Conservation (phyloP, 257 asterid genomes). For the Solanum tarijense region DNA sequence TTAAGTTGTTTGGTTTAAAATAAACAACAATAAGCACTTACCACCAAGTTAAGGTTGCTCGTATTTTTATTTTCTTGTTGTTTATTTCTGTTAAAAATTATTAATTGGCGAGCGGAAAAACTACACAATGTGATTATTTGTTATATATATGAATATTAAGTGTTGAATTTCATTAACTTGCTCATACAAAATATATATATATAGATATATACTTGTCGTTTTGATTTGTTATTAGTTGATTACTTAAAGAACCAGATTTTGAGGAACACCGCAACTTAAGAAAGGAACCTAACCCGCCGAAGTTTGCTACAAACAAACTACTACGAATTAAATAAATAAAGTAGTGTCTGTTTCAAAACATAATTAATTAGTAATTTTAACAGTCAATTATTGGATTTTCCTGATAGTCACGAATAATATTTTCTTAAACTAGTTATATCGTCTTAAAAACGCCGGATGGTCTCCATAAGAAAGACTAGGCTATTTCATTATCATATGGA, state of each 20-base stretch:
- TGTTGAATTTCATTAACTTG: too few relatives aligned
- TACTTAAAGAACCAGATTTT: not conserved
- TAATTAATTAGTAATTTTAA: not conserved
- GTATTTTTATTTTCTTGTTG: not conserved
- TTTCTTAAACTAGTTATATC: not conserved
- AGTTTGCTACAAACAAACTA: not conserved
- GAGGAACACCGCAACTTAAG: not conserved
- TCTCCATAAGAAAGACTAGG: not conserved
- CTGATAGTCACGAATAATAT: not conserved
- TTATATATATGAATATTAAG: too few relatives aligned
- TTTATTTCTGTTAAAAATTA: too few relatives aligned
- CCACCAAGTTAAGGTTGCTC: not conserved
- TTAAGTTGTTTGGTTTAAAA: not conserved
- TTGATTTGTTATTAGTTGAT: not conserved
- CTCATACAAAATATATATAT: not conserved
- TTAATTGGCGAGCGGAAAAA: not conserved
- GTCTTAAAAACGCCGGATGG: not conserved
- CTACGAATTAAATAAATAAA: not conserved
- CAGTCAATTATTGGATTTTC: not conserved
- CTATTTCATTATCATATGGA: not conserved
- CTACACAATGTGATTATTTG: fast-evolving
- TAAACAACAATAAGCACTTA: not conserved
- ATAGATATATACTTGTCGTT: not conserved
- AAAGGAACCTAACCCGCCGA: not conserved
- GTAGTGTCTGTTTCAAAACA: not conserved